Evolutionary conservation across 805 yeast species (phyloP), one percentile per base, ranked within the genome.

Genomic region (Ogataea siamensis): DNA sequence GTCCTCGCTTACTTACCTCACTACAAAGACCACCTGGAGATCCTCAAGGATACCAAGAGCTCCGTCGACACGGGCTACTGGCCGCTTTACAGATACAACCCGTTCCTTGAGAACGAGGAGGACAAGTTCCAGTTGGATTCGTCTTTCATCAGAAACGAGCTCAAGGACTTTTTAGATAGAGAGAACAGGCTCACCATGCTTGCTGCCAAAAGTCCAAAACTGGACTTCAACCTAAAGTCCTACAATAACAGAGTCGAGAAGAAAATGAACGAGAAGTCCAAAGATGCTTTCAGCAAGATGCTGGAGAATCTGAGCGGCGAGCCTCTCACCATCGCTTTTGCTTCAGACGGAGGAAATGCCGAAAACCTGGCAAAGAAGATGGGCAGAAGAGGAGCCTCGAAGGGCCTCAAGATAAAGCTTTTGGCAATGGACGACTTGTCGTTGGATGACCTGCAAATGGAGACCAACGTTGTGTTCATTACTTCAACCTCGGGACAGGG

Each of bases 31-130:
- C 82, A 94, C 27, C 67, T 91, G 49, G 74, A 79, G 17, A 78
- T 89, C 30, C 71, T 91, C 53, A 81, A 84, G 59, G 93, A 86
- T 59, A 89, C 97, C 22, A 91, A 91, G 63, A 68, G 66, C 46
- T 91, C 96, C 15, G 95, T 91, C 31, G 96, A 87, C 54, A 70
- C 88, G 22, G 98, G 98, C n/a, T 83, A 83, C 67, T 88, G 97
- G 95, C 98, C 98, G 32, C 72, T 91, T 45, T 91, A 89, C 67
- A 74, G 96, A 58, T 91, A 74, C 66, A 74, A 87, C 51, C 96
- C 97, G 39, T 47, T 60, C 7, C 61, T 71, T 34, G 73, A 70
- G 32, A 42, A 50, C 19, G 58, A 64, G 3, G 71, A 68, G 23
- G 75, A 78, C n/a, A 59, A 61, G 34, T 91, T 91, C 73, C 78